A percentile compares a stretch with the other conserved stretches of the same genome.
phyloP scores from a whole-genome alignment of 176 grass and related monocot species.

The Carex parvula region DNA sequence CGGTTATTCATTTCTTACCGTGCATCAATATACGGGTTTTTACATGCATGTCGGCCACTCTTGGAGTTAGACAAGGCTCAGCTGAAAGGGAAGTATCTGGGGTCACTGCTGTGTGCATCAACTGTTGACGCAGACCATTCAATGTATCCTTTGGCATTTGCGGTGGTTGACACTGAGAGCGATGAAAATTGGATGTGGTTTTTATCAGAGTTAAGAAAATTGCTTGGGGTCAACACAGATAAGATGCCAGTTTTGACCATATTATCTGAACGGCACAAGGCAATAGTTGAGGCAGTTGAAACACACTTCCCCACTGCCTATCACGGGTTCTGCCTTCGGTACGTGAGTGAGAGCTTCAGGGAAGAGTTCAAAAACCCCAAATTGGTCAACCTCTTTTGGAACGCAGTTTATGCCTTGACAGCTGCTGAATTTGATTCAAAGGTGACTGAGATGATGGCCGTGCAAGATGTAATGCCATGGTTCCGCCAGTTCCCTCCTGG shows the following conservation, averaged over 20 bases:
- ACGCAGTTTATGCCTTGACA: constrained; percentile 81
- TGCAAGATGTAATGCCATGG: constrained; percentile 94
- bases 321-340: constrained; percentile 89
- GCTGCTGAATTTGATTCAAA: constrained; percentile 73
- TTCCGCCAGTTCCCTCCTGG: constrained; percentile 72
- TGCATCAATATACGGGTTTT: constrained; percentile 92
- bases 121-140: constrained; percentile 78
- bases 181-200: constrained; percentile 99
- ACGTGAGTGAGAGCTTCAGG: constrained; percentile 82
- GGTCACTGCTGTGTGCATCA: constrained; percentile 84
- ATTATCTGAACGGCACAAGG: constrained; percentile 62
- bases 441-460: constrained; percentile 84
- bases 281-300: constrained; percentile 72
- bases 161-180: constrained; percentile 67
- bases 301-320: constrained; percentile 70
- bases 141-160: constrained; percentile 88
- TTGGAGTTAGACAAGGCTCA: constrained; percentile 90
- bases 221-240: constrained; percentile 89
- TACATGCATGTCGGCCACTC: constrained; percentile 77
- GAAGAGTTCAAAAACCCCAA: constrained; percentile 98
- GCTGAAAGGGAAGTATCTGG: constrained; percentile 97
- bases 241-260: constrained; percentile 92
- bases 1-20: constrained; percentile 75
- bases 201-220: constrained; percentile 91
- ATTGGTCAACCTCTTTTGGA: constrained; percentile 94